phyloP scores from a whole-genome alignment of 1,284 basidiomycete genomes.

The Leucoagaricus sp. region DNA sequence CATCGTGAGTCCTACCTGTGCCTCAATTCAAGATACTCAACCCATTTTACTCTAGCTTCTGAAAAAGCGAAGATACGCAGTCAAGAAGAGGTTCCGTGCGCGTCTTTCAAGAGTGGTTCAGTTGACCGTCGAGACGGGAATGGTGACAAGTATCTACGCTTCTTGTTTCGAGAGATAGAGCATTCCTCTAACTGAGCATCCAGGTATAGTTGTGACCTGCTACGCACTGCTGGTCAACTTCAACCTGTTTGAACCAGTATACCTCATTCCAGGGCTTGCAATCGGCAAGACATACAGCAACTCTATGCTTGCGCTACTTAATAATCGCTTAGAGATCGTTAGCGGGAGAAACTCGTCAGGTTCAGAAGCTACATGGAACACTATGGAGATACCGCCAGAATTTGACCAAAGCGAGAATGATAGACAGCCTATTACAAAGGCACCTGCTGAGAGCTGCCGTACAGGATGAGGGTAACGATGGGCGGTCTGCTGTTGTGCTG shows the following conservation, averaged over 20 bases:
- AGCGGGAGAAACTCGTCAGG: too few species aligned
- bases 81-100: background rate
- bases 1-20: background rate
- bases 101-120: background rate
- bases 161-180: background rate
- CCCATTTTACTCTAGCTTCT: background rate
- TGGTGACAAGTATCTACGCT: background rate
- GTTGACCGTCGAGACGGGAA: background rate
- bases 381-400: too few species aligned
- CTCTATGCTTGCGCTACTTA: background rate
- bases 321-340: background rate
- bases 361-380: too few species aligned
- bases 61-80: background rate
- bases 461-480: too few species aligned
- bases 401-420: too few species aligned
- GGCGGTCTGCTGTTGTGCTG: too few species aligned
- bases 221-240: background rate
- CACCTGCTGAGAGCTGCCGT: too few species aligned
- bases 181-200: background rate
- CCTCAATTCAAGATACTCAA: background rate
- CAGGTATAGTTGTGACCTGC: background rate
- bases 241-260: background rate
- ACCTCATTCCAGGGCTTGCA: background rate
- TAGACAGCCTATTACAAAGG: too few species aligned
- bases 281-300: background rate